Conservation (phyloP, 2,329 filamentous ascomycete genomes). For the Cytospora schulzeri region DNA sequence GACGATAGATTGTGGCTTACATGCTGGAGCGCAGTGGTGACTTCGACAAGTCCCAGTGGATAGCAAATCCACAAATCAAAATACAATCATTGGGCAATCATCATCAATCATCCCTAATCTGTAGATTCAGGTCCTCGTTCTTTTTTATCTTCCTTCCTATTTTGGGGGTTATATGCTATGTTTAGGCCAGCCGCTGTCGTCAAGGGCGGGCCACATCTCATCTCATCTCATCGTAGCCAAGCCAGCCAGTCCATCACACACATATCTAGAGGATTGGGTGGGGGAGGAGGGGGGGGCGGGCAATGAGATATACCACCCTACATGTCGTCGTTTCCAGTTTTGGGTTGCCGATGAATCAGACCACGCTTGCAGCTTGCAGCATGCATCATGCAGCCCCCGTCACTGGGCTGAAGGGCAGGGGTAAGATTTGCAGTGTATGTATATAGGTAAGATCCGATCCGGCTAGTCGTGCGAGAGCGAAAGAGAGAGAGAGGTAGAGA, state of each 20-base stretch:
- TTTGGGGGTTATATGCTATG: neutral
- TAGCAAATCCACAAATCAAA: neutral
- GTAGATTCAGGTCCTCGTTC: neutral
- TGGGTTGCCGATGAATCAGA: neutral
- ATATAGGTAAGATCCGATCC: neutral
- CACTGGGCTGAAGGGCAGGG: slow-evolving; percentile 1
- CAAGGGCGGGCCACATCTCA: too few species aligned
- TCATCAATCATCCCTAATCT: neutral
- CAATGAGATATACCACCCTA: too few species aligned
- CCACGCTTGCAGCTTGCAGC: neutral
- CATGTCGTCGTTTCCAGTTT: neutral
- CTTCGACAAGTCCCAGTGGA: too few species aligned
- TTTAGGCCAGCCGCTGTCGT: neutral
- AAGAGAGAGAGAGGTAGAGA: too few species aligned
- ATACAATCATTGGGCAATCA: too few species aligned
- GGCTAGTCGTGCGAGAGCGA: neutral
- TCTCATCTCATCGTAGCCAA: neutral
- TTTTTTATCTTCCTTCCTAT: neutral
- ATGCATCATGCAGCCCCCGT: neutral
- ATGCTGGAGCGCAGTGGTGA: neutral
- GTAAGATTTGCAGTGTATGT: neutral
- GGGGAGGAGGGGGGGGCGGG: too few species aligned
- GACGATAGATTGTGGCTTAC: neutral
- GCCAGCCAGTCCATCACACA: too few species aligned
- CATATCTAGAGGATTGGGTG: too few species aligned